Evolutionary conservation across 768 basidiomycete species (phyloP).

Genomic region (Tubosaeta brunneosetosa): DNA sequence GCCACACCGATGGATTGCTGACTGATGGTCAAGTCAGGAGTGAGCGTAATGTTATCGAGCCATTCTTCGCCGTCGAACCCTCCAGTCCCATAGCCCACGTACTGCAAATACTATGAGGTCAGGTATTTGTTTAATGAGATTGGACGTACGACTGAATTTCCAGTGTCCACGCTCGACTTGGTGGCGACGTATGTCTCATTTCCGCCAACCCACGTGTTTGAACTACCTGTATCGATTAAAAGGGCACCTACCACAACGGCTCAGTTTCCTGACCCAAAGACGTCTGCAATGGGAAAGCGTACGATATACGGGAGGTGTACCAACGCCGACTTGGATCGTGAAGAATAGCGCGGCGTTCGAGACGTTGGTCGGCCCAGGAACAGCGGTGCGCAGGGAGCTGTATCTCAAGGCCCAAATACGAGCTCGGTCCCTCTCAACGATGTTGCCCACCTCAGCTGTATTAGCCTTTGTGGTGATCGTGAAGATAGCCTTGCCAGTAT

Average conservation of each 20-base stretch:
- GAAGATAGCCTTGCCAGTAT: constrained; percentile 13
- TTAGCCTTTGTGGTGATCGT: constrained; percentile 13
- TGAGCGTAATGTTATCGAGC: constrained; percentile 13
- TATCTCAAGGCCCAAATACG: constrained; percentile 13
- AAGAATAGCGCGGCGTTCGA: constrained; percentile 26
- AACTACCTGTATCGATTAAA: constrained; percentile 30
- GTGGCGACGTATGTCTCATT: constrained; percentile 11
- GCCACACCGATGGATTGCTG: constrained; percentile 38
- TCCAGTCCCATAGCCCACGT: not conserved
- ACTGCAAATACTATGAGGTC: constrained; percentile 7
- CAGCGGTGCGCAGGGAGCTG: not conserved
- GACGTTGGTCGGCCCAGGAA: constrained; percentile 1
- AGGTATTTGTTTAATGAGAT: not conserved
- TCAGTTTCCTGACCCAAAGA: not conserved
- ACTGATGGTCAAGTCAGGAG: constrained; percentile 1
- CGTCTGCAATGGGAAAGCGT: not conserved
- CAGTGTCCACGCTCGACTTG: constrained; percentile 15
- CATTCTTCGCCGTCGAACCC: constrained; percentile 14
- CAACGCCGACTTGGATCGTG: constrained; percentile 25
- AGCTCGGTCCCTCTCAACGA: constrained; percentile 22
- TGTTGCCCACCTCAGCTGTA: constrained; percentile 2
- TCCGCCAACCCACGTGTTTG: constrained; percentile 31
- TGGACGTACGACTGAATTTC: constrained; percentile 15
- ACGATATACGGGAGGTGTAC: constrained; percentile 24
- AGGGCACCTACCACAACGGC: constrained; percentile 18